phyloP scores from a whole-genome alignment of 768 basidiomycete genomes.

The Favolaschia claudopus region DNA sequence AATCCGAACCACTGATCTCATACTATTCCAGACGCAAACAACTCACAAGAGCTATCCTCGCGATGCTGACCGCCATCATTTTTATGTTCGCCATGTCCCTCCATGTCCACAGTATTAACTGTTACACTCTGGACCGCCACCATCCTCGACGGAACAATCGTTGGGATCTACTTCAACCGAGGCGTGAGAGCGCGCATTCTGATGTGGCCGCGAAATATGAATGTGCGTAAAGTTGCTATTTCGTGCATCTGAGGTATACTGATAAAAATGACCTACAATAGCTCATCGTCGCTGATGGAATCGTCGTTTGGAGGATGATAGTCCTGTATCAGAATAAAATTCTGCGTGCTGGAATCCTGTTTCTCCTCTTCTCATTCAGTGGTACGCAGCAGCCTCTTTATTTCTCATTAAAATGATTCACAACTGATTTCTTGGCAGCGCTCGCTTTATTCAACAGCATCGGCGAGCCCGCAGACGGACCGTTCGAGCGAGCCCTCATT shows the following conservation, averaged over 20 bases:
- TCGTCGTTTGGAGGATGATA: slow-evolving; percentile 16
- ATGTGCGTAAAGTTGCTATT: not conserved
- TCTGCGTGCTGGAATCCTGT: slow-evolving; percentile 7
- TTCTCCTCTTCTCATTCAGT: slow-evolving; percentile 14
- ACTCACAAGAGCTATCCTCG: slow-evolving; percentile 4
- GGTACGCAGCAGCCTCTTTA: not conserved
- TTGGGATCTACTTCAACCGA: slow-evolving; percentile 15
- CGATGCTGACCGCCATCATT: slow-evolving; percentile 10
- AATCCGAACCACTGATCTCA: not conserved
- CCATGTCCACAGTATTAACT: slow-evolving; percentile 6
- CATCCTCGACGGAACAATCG: slow-evolving; percentile 8
- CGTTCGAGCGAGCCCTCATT: slow-evolving; percentile 14
- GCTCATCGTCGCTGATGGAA: slow-evolving; percentile 10
- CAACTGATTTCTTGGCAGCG: not conserved
- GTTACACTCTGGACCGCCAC: slow-evolving; percentile 9
- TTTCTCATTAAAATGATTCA: not conserved
- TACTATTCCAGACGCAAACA: slow-evolving; percentile 5
- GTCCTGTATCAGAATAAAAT: slow-evolving; percentile 13
- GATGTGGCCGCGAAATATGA: slow-evolving; percentile 17
- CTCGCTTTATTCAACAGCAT: slow-evolving; percentile 13
- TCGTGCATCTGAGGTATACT: not conserved
- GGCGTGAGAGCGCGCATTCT: not conserved
- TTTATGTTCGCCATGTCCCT: slow-evolving; percentile 12
- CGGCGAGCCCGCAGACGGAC: slow-evolving; percentile 3
- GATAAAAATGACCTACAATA: not conserved